phyloP scores from a whole-genome alignment of 1,284 basidiomycete species.

The Pseudozyma tsukubaensis region DNA sequence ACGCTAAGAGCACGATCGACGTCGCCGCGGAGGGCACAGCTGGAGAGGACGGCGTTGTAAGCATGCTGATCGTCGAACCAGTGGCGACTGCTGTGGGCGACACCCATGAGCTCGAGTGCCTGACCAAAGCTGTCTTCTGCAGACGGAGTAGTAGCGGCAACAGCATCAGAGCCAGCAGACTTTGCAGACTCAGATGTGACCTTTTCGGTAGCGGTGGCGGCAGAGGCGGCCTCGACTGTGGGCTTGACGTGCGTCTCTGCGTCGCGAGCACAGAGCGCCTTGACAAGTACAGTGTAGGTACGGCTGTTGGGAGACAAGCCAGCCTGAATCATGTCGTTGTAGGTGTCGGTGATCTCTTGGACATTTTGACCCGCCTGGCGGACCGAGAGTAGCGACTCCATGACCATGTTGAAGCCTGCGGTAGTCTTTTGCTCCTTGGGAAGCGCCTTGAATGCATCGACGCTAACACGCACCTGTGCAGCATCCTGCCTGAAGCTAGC shows the following conservation, averaged over 20 bases:
- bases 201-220: not conserved
- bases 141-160: not conserved
- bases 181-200: not conserved
- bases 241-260: slow-evolving; percentile 71
- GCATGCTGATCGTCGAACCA: slow-evolving; percentile 70
- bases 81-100: slow-evolving; percentile 65
- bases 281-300: slow-evolving; percentile 80
- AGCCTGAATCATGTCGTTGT: slow-evolving; percentile 79
- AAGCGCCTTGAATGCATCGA: slow-evolving; percentile 55
- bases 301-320: slow-evolving; percentile 76
- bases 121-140: slow-evolving; percentile 33
- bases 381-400: slow-evolving; percentile 74
- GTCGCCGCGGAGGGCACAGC: slow-evolving; percentile 75
- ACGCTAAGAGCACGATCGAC: slow-evolving; percentile 77
- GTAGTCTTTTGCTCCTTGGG: slow-evolving; percentile 50
- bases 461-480: slow-evolving; percentile 13
- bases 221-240: slow-evolving; percentile 1
- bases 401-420: slow-evolving; percentile 76
- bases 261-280: slow-evolving; percentile 79
- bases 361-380: slow-evolving; percentile 75
- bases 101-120: slow-evolving; percentile 75
- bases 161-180: not conserved
- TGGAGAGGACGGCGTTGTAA: slow-evolving; percentile 76
- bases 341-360: slow-evolving; percentile 76
- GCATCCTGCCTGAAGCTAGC: slow-evolving; percentile 29